Percentiles rank a stretch among this genome's conserved stretches.
These are phyloP conservation scores for Cercospora canescens DNA, from an alignment of 2,329 filamentous ascomycete species.

Conservation along the genomic window DNA sequence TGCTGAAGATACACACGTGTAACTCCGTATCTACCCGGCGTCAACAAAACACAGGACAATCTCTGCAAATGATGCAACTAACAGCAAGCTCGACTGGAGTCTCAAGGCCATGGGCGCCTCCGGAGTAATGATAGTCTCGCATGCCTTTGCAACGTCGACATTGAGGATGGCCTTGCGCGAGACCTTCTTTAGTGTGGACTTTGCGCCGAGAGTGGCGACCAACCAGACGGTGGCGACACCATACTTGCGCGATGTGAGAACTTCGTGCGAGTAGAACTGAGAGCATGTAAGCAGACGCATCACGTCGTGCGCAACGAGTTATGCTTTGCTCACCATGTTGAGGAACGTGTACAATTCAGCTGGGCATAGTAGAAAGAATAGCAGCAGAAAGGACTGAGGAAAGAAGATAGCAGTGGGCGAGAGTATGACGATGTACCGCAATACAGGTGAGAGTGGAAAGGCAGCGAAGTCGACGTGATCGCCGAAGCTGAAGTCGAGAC, in stretches of 20 bases:
- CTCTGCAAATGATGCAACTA: constrained; percentile 29
- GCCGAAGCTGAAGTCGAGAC: background rate
- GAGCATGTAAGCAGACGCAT: background rate
- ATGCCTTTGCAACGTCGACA: constrained; percentile 84
- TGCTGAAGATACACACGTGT: constrained; percentile 85
- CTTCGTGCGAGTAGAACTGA: constrained; percentile 38
- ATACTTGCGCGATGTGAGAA: constrained; percentile 83
- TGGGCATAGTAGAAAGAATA: background rate
- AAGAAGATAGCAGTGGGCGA: background rate
- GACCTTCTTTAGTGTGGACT: constrained; percentile 69
- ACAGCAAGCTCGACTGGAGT: constrained; percentile 85
- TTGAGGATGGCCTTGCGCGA: constrained; percentile 83
- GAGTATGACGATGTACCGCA: background rate
- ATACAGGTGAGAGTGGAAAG: background rate
- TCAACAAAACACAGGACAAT: constrained; percentile 5
- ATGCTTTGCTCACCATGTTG: constrained; percentile 1
- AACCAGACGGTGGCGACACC: constrained; percentile 96
- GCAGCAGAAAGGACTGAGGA: background rate
- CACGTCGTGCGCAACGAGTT: background rate
- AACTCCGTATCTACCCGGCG: constrained; percentile 64
- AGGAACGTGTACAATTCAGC: background rate
- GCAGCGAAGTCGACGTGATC: background rate
- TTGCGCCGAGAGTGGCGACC: constrained; percentile 81
- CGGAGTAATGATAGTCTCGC: constrained; percentile 78
- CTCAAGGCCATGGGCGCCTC: constrained; percentile 86